A percentile compares a stretch with the other conserved stretches of the same genome.
Evolutionary conservation across 2,329 filamentous ascomycete genomes (phyloP).

Genomic region (Colletotrichum gigasporum): DNA sequence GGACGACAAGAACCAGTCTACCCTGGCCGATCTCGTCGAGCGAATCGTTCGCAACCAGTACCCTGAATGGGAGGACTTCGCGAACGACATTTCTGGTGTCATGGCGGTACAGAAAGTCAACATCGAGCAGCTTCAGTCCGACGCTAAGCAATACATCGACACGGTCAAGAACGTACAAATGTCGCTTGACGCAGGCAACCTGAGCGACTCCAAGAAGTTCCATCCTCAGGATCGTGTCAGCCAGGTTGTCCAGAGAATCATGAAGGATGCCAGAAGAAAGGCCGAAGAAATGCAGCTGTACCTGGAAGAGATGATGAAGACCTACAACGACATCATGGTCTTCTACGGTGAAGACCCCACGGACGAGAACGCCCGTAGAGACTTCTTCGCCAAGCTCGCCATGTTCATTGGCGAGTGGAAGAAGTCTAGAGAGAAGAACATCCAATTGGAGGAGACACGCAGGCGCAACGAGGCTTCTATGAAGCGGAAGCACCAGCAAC

Average conservation of each 20-base stretch:
- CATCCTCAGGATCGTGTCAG: slow-evolving; percentile 96
- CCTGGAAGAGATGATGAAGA: slow-evolving; percentile 89
- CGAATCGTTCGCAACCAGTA: slow-evolving; percentile 97
- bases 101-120: slow-evolving; percentile 88
- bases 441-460: slow-evolving; percentile 80
- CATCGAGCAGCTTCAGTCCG: slow-evolving; percentile 87
- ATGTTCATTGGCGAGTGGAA: slow-evolving; percentile 94
- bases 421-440: slow-evolving; percentile 94
- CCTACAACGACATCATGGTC: slow-evolving; percentile 93
- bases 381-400: slow-evolving; percentile 95
- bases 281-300: slow-evolving; percentile 96
- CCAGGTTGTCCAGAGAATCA: slow-evolving; percentile 88
- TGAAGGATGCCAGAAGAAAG: slow-evolving; percentile 97
- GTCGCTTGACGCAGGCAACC: slow-evolving; percentile 90
- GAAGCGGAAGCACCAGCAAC: slow-evolving; percentile 85
- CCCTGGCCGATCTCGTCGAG: slow-evolving; percentile 94
- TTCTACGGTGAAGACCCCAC: slow-evolving; percentile 95
- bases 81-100: slow-evolving; percentile 84
- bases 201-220: slow-evolving; percentile 97
- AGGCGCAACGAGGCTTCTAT: slow-evolving; percentile 90
- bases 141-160: slow-evolving; percentile 92
- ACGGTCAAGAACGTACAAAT: slow-evolving; percentile 94
- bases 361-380: slow-evolving; percentile 91
- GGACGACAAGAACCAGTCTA: slow-evolving; percentile 98
- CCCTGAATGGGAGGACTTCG: slow-evolving; percentile 91